A percentile compares a stretch with the other conserved stretches of the same genome.
These are phyloP conservation scores for Colletotrichum sansevieriae DNA, from an alignment of 2,329 filamentous ascomycete genomes.

Conservation along the genomic window DNA sequence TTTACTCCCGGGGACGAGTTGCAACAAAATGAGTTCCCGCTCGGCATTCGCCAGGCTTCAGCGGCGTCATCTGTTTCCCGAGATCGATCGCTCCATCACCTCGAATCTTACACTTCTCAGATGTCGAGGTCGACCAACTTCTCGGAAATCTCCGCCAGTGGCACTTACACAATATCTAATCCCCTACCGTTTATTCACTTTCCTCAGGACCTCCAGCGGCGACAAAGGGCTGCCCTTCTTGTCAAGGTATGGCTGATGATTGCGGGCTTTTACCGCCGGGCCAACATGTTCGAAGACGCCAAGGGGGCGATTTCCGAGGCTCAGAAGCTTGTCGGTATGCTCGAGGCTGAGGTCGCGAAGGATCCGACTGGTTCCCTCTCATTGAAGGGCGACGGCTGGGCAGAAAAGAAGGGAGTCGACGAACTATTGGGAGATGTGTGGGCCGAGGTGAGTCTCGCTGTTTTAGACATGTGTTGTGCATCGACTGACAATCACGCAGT, in stretches of 20 bases:
- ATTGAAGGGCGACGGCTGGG: conserved; percentile 79
- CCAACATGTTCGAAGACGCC: conserved; percentile 83
- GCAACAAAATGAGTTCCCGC: conserved; percentile 58
- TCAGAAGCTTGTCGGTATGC: conserved; percentile 76
- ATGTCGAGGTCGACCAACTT: conserved; percentile 56
- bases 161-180: conserved; percentile 59
- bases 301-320: conserved; percentile 86
- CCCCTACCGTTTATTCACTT: conserved; percentile 67
- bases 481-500: conserved; percentile 59
- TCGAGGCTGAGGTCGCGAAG: conserved; percentile 76
- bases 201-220: conserved; percentile 64
- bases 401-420: conserved; percentile 83
- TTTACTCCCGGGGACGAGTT: conserved; percentile 63
- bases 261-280: conserved; percentile 86
- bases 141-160: conserved; percentile 55
- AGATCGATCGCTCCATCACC: conserved; percentile 57
- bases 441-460: conserved; percentile 73
- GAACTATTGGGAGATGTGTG: conserved; percentile 88
- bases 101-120: conserved; percentile 61
- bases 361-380: conserved; percentile 73
- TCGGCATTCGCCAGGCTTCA: conserved; percentile 56
- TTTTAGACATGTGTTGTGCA: neutral
- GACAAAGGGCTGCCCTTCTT: conserved; percentile 67
- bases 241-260: conserved; percentile 92
- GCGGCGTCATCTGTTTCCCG: conserved; percentile 58